Percentiles rank a stretch among this genome's conserved stretches.
phyloP scores from a whole-genome alignment of 345 rosid genomes.

The Euclidium syriacum region DNA sequence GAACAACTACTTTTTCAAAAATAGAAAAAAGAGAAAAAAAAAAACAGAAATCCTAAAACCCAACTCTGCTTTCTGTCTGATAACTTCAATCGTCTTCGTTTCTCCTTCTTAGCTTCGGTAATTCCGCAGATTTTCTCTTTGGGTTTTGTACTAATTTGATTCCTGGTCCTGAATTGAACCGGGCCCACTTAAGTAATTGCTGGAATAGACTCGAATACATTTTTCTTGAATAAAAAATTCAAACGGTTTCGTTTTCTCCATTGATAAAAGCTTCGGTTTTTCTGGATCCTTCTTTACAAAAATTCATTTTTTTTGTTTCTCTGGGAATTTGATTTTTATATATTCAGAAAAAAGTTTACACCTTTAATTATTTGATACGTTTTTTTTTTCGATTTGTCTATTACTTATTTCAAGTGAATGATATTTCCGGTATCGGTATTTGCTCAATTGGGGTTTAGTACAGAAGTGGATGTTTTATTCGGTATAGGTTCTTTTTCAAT shows the following conservation, averaged over 20 bases:
- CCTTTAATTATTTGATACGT: background rate
- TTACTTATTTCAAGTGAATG: background rate
- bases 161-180: background rate
- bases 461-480: background rate
- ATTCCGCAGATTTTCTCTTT: background rate
- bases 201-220: slow-evolving; percentile 14
- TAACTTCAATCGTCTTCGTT: background rate
- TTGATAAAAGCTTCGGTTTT: background rate
- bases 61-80: background rate
- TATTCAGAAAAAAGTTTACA: background rate
- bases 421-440: background rate
- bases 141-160: slow-evolving; percentile 6
- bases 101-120: background rate
- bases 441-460: background rate
- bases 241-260: background rate
- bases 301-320: background rate
- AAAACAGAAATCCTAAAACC: background rate
- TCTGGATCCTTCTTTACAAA: background rate
- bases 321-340: background rate
- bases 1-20: no score
- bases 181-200: slow-evolving; percentile 18
- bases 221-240: background rate
- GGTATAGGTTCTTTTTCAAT: background rate
- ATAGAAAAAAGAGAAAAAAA: no score
- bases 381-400: background rate